Percentiles rank a stretch among this genome's conserved stretches.
phyloP scores from a whole-genome alignment of 148 eudicot genomes.

The Silene uniflora region DNA sequence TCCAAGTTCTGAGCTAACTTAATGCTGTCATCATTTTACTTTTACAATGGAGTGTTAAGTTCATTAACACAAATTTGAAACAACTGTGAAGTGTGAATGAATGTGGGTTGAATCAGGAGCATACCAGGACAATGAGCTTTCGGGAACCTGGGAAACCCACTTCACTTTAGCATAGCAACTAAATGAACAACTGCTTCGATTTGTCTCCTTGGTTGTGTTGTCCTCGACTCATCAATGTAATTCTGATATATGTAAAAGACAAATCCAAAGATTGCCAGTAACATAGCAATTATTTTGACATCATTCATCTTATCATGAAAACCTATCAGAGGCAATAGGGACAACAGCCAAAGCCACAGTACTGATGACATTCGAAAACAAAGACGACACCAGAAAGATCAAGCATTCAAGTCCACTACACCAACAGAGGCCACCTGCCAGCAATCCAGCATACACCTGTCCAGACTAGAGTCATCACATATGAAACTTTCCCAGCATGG shows the following conservation, averaged over 20 bases:
- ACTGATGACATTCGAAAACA: too few relatives aligned
- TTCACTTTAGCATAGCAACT: not conserved
- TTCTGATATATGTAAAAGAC: constrained; percentile 75
- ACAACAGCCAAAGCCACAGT: constrained; percentile 77
- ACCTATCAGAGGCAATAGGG: constrained; percentile 68
- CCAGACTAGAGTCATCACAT: too few relatives aligned
- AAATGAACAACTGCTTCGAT: constrained; percentile 1
- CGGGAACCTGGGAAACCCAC: constrained; percentile 8
- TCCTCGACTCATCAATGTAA: constrained; percentile 57
- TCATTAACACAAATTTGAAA: not conserved
- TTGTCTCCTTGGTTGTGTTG: constrained; percentile 7
- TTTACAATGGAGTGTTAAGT: too few relatives aligned
- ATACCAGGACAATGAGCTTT: not conserved
- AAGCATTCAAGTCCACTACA: too few relatives aligned
- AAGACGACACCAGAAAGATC: too few relatives aligned
- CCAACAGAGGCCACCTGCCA: too few relatives aligned
- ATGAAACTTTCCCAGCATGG: too few relatives aligned
- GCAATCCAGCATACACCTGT: too few relatives aligned
- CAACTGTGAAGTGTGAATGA: not conserved
- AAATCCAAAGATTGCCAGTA: constrained; percentile 79
- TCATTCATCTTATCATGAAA: too few relatives aligned
- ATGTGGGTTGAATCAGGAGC: too few relatives aligned
- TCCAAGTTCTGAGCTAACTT: not conserved
- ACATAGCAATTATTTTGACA: too few relatives aligned
- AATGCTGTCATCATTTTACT: not conserved